Evolutionary conservation across 2,329 filamentous ascomycete species (phyloP).

Genomic region (Davidsoniella eucalypti): DNA sequence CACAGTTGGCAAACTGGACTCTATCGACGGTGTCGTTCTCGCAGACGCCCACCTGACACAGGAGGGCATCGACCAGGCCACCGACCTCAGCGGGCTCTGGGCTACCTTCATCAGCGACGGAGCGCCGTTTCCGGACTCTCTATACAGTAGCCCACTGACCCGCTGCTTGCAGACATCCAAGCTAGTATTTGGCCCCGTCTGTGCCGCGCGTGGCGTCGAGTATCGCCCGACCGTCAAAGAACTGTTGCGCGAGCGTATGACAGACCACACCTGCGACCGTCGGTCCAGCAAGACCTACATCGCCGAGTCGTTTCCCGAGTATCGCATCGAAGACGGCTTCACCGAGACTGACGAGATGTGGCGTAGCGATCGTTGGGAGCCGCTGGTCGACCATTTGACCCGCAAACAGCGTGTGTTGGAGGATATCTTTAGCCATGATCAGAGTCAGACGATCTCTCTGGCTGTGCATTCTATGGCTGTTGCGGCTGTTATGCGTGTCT

Average conservation of each 20-base stretch:
- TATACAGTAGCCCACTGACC: slow-evolving; percentile 41
- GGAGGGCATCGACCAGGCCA: slow-evolving; percentile 36
- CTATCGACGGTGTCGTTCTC: slow-evolving; percentile 24
- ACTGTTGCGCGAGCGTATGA: slow-evolving; percentile 40
- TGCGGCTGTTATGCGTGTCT: slow-evolving; percentile 25
- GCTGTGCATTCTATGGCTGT: slow-evolving; percentile 35
- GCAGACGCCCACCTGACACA: slow-evolving; percentile 33
- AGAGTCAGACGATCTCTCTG: slow-evolving; percentile 27
- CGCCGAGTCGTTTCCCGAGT: slow-evolving; percentile 30
- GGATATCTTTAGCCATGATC: slow-evolving; percentile 28
- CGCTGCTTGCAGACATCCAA: slow-evolving; percentile 41
- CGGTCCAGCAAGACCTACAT: slow-evolving; percentile 33
- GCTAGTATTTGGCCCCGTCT: slow-evolving; percentile 31
- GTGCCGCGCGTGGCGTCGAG: slow-evolving; percentile 19
- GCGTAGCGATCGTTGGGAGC: slow-evolving; percentile 30
- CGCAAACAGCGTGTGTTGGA: slow-evolving; percentile 28
- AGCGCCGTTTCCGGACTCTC: slow-evolving; percentile 35
- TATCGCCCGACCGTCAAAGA: slow-evolving; percentile 41
- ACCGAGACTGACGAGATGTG: slow-evolving; percentile 39
- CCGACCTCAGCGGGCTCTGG: slow-evolving; percentile 35
- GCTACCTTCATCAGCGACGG: slow-evolving; percentile 24
- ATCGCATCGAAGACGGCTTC: slow-evolving; percentile 36
- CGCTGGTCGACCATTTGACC: slow-evolving; percentile 28
- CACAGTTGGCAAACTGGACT: slow-evolving; percentile 24
- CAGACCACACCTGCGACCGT: slow-evolving; percentile 45